Percentiles rank a stretch among this genome's conserved stretches.
Evolutionary conservation across 2,329 filamentous ascomycete genomes (phyloP).

Genomic region (Phyllosticta capitalensis): DNA sequence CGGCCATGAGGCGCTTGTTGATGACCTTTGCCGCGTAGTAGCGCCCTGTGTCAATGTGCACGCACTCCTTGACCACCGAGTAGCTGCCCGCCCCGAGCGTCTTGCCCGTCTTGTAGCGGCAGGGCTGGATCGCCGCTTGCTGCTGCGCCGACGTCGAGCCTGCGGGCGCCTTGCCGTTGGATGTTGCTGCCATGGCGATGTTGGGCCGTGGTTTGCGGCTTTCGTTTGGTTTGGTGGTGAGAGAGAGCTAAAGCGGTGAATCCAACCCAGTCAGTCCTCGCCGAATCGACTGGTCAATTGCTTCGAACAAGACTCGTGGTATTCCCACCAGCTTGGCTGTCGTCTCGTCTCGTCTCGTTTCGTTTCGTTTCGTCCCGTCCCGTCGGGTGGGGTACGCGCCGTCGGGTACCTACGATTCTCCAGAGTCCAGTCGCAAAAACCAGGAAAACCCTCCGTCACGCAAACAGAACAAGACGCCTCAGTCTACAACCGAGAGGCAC

Average conservation of each 20-base stretch:
- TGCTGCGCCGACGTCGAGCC: neutral
- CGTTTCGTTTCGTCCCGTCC: too few species aligned
- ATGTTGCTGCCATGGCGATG: constrained; percentile 1
- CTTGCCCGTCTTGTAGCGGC: constrained; percentile 97
- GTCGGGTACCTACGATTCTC: neutral
- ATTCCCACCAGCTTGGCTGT: neutral
- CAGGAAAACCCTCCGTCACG: too few species aligned
- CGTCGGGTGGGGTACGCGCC: neutral
- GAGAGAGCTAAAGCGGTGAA: too few species aligned
- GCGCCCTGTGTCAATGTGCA: constrained; percentile 93
- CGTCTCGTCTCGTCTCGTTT: too few species aligned
- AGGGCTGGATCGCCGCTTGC: constrained; percentile 68
- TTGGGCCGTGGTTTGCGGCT: neutral
- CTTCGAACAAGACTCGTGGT: neutral
- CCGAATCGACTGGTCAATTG: neutral
- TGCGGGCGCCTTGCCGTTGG: neutral
- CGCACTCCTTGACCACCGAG: constrained; percentile 96
- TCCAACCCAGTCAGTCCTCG: neutral
- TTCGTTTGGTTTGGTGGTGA: neutral
- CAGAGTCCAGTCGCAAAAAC: neutral
- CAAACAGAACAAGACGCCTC: too few species aligned
- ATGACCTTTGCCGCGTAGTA: constrained; percentile 99
- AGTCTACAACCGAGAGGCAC: too few species aligned
- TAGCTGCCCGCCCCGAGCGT: constrained; percentile 94
- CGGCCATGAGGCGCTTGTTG: constrained; percentile 96